Base-by-base conservation (phyloP, 768 basidiomycete species). In the Hygrocybe coccinea region DNA sequence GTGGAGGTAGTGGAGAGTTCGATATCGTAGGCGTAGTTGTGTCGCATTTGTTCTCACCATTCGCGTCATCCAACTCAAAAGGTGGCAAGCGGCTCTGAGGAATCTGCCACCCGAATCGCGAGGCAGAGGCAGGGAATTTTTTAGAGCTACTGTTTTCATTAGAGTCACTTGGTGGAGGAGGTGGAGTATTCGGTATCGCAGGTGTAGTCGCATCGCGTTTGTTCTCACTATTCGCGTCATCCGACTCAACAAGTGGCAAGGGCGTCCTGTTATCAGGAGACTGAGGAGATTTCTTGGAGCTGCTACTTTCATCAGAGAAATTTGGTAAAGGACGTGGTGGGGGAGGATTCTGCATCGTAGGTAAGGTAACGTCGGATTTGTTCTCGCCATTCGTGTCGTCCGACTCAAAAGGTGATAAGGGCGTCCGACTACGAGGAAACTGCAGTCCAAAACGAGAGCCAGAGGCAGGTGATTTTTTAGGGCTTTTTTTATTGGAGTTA, bases 181-280 rank as follows among this genome's bases (percentile, higher is more conserved):
- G n/a, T 52, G 57, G 17, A 57, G 35, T 12, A 46, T 54, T 14
- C 22, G 46, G 54, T 34, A 37, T 49, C 36, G 43, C 34, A 29
- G 69, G 69, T 2, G 74, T 62, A 3, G 71, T 62, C 12, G 64
- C 63, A 5, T 43, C 59, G 62, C 2, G 56, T 53, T 22, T 64
- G 63, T 11, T 47, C 25, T 2, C 41, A 33, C 34, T 35, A 15
- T 36, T 55, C 8, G 43, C 8, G 8, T 50, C 55, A 37, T 76
- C 73, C 1, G 73, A 54, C 52, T 78, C 74, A 14, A 79, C 64
- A 1, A 76, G 72, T 35, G 77, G 72, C 25, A 55, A 48, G n/a
- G 34, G n/a, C 19, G n/a, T n/a, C n/a, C 45, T 65, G 35, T 60
- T 68, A 21, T 72, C 71, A 5, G 73, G 67, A 44, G 76, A 74